Evolutionary conservation across 1,284 basidiomycete genomes (phyloP).

Genomic region (Cystobasidium sp.): DNA sequence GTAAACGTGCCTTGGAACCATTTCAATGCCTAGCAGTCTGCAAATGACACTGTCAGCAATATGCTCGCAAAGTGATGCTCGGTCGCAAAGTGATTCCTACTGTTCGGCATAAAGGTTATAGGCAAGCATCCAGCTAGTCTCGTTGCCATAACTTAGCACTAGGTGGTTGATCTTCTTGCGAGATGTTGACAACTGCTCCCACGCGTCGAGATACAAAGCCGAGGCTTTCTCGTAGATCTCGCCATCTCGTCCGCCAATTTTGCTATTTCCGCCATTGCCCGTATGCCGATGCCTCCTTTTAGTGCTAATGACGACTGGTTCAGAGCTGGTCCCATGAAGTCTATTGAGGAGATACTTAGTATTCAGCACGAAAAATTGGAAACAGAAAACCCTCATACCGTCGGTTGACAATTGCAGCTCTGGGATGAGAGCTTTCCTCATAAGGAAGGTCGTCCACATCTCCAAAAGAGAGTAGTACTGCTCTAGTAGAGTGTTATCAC

Average conservation of each 20-base stretch:
- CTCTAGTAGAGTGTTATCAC: conserved; percentile 11
- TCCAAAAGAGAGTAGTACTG: conserved; percentile 47
- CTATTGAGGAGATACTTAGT: background rate
- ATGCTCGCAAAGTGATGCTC: background rate
- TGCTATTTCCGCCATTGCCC: conserved; percentile 67
- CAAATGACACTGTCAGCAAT: background rate
- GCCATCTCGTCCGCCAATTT: conserved; percentile 62
- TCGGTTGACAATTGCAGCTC: conserved; percentile 35
- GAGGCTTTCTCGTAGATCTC: conserved; percentile 7
- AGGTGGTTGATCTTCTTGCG: background rate
- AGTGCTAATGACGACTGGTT: conserved; percentile 41
- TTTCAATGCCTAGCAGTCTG: conserved; percentile 2
- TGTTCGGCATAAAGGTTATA: conserved; percentile 25
- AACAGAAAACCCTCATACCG: conserved; percentile 20
- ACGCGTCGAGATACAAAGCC: conserved; percentile 6
- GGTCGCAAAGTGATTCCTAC: background rate
- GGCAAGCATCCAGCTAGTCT: conserved; percentile 22
- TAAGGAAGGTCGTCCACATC: conserved; percentile 49
- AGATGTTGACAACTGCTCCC: conserved; percentile 8
- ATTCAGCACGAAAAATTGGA: conserved; percentile 6
- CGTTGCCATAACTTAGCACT: conserved; percentile 6
- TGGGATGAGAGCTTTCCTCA: conserved; percentile 49
- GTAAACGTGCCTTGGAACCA: conserved; percentile 3
- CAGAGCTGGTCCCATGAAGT: conserved; percentile 23
- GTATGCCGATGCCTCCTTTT: conserved; percentile 56